Conservation (phyloP, 2,329 filamentous ascomycete species). For the Teratosphaeria nubilosa region DNA sequence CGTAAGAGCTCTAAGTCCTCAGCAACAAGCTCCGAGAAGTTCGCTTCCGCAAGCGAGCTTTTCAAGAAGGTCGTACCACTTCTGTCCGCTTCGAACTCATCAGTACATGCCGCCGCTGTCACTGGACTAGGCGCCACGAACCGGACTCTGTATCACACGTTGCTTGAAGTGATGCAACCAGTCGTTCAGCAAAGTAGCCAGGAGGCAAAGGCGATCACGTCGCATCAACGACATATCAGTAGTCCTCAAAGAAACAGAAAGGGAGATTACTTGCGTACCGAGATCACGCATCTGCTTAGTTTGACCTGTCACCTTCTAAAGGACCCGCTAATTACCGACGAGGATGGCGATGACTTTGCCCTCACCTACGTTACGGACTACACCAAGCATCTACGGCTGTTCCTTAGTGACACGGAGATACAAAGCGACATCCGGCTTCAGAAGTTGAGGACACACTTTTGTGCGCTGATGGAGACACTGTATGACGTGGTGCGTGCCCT, state of each 20-base stretch:
- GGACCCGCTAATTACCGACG: conserved; percentile 64
- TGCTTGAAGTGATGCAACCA: conserved; percentile 81
- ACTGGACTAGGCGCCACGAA: conserved; percentile 91
- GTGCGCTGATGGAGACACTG: conserved; percentile 81
- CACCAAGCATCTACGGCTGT: conserved; percentile 83
- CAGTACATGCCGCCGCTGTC: conserved; percentile 83
- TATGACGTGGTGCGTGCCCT: conserved; percentile 86
- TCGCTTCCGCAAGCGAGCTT: conserved; percentile 76
- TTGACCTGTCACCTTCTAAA: conserved; percentile 83
- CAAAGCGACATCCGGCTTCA: conserved; percentile 94
- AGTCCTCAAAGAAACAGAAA: conserved; percentile 64
- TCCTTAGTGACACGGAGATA: conserved; percentile 87
- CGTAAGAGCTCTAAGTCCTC: conserved; percentile 67
- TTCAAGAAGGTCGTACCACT: conserved; percentile 89
- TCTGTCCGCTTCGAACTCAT: conserved; percentile 65
- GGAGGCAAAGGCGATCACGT: conserved; percentile 67
- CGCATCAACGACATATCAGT: conserved; percentile 74
- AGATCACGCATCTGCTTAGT: conserved; percentile 94
- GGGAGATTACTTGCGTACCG: conserved; percentile 79
- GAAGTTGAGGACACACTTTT: conserved; percentile 83
- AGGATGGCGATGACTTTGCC: conserved; percentile 67
- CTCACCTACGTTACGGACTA: conserved; percentile 81
- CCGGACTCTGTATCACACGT: conserved; percentile 78
- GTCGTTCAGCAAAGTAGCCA: conserved; percentile 80
- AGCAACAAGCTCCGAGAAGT: conserved; percentile 58